Percentiles rank a stretch among this genome's conserved stretches.
Conservation (phyloP, 2,329 filamentous ascomycete species). For the Fusarium buxicola region DNA sequence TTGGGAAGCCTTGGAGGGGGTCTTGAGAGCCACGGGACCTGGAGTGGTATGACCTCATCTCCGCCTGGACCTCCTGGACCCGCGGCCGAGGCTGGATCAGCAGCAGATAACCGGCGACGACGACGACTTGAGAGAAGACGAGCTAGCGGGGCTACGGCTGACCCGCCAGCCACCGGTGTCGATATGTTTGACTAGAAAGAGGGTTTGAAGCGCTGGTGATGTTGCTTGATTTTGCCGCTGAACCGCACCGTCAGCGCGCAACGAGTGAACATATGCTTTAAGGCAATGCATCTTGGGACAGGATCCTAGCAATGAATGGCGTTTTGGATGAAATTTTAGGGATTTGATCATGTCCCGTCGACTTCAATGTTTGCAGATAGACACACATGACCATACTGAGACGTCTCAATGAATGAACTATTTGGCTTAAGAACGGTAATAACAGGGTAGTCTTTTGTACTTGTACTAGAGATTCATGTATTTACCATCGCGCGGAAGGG, state of each 20-base stretch:
- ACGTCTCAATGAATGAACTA: constrained; percentile 44
- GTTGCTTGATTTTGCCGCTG: background rate
- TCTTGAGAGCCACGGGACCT: constrained; percentile 63
- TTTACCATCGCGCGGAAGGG: too few relatives aligned
- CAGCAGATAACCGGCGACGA: constrained; percentile 65
- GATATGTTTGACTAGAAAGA: constrained; percentile 35
- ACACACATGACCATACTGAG: constrained; percentile 39
- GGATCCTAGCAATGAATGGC: constrained; percentile 36
- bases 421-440: constrained; percentile 32
- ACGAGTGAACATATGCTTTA: constrained; percentile 8
- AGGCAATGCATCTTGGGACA: constrained; percentile 23
- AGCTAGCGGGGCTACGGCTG: constrained; percentile 50
- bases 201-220: background rate
- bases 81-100: constrained; percentile 51
- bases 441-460: constrained; percentile 19
- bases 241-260: background rate
- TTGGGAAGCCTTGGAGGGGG: constrained; percentile 56
- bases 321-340: constrained; percentile 40
- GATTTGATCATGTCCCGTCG: constrained; percentile 36
- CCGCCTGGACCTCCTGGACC: constrained; percentile 48
- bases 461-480: constrained; percentile 28
- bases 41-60: constrained; percentile 64
- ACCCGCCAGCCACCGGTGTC: constrained; percentile 24
- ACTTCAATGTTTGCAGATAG: constrained; percentile 42
- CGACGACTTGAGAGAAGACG: constrained; percentile 66